Conservation (phyloP, 2,329 filamentous ascomycete genomes). For the Mollisiaceae sp. region DNA sequence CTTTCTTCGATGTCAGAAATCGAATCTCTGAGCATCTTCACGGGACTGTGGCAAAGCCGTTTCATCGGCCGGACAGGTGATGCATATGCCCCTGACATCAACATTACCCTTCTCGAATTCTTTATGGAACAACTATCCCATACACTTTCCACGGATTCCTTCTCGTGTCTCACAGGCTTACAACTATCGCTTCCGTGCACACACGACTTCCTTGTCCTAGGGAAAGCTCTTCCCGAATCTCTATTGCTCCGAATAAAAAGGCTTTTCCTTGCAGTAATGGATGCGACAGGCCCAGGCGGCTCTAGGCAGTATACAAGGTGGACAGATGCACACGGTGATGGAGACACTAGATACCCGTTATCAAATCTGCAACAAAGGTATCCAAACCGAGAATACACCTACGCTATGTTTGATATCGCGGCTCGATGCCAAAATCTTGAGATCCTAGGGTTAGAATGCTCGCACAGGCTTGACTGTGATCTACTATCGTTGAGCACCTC, state of each 20-base stretch:
- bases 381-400: background rate
- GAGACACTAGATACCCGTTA: background rate
- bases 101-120: background rate
- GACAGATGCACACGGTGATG: background rate
- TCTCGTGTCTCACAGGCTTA: background rate
- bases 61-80: background rate
- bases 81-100: background rate
- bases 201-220: background rate
- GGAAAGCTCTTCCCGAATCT: background rate
- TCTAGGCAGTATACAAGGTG: background rate
- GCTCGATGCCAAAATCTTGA: background rate
- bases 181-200: constrained; percentile 5
- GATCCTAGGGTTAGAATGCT: background rate
- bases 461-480: background rate
- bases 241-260: background rate
- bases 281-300: constrained; percentile 14
- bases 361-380: background rate
- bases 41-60: background rate
- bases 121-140: background rate
- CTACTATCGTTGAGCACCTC: background rate
- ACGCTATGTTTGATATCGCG: background rate
- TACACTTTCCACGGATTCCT: background rate
- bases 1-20: background rate
- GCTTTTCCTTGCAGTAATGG: background rate
- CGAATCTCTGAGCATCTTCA: background rate